A percentile compares a stretch with the other conserved stretches of the same genome.
These are phyloP conservation scores for Omphalea diandra DNA, from an alignment of 441 rosid species.

Conservation along the genomic window DNA sequence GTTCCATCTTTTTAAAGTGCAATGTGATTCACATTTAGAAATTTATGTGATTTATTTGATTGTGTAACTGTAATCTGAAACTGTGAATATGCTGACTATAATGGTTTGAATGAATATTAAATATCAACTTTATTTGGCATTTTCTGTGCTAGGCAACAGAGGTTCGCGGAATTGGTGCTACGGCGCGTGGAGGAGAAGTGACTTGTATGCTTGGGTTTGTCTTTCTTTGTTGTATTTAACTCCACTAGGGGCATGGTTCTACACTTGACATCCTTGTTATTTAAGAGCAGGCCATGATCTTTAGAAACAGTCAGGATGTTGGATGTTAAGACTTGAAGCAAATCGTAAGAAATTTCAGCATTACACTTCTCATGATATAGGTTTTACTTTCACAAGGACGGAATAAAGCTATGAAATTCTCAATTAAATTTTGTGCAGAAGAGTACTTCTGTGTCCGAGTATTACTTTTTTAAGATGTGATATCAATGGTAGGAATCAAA, in stretches of 20 bases:
- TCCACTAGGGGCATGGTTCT: slow-evolving; percentile 11
- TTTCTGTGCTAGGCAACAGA: slow-evolving; percentile 69
- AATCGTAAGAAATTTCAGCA: neutral
- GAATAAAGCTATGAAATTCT: neutral
- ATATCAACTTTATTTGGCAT: neutral
- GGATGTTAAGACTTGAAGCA: slow-evolving; percentile 3
- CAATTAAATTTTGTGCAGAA: neutral
- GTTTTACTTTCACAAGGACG: neutral
- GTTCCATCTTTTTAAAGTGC: neutral
- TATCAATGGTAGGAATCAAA: neutral
- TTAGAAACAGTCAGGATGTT: neutral
- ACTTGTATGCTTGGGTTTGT: slow-evolving; percentile 10
- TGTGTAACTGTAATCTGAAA: slow-evolving; percentile 7
- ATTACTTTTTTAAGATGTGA: neutral
- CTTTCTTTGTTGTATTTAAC: slow-evolving; percentile 10
- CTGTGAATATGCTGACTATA: neutral
- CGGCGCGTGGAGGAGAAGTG: slow-evolving; percentile 69
- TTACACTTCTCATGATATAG: neutral
- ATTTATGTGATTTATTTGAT: neutral
- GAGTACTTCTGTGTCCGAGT: neutral
- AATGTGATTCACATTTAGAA: neutral
- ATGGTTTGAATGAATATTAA: neutral
- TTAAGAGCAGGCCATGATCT: neutral
- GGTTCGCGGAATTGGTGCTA: slow-evolving; percentile 79
- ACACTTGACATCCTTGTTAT: neutral